Evolutionary conservation across 768 basidiomycete genomes (phyloP).

Genomic region (Suillus subaureus): DNA sequence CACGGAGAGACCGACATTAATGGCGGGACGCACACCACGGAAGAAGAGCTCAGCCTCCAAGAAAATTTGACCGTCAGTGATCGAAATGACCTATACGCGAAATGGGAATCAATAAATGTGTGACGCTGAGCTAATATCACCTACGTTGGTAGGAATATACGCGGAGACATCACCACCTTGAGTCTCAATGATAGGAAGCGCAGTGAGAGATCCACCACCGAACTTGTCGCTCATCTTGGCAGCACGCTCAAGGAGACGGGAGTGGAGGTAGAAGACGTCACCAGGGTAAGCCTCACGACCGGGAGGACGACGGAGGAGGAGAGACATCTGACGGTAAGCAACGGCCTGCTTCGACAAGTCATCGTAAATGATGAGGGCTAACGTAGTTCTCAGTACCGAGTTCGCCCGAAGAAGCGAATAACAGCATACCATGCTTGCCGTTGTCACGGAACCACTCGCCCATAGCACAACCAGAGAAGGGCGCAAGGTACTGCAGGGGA

Average conservation of each 20-base stretch:
- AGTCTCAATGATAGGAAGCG: constrained; percentile 99
- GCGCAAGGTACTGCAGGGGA: constrained; percentile 98
- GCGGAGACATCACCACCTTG: constrained; percentile 99
- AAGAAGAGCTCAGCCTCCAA: constrained; percentile 99
- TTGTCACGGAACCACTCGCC: constrained; percentile 99
- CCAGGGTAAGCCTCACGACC: constrained; percentile 99
- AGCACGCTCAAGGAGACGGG: constrained; percentile 98
- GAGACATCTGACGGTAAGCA: constrained; percentile 99
- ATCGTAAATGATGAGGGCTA: constrained; percentile 98
- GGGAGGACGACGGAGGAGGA: constrained; percentile 98
- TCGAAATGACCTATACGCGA: constrained; percentile 86
- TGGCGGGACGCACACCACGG: constrained; percentile 99
- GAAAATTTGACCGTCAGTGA: constrained; percentile 99
- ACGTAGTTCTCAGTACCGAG: constrained; percentile 6
- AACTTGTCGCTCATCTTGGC: constrained; percentile 99
- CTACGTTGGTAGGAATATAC: constrained; percentile 92
- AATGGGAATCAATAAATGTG: constrained; percentile 1
- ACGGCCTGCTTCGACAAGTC: constrained; percentile 99
- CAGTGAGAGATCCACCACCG: constrained; percentile 98
- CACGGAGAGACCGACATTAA: constrained; percentile 99
- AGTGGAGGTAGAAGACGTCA: constrained; percentile 99
- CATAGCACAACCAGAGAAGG: constrained; percentile 99
- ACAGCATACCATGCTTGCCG: constrained; percentile 89
- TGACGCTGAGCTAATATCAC: constrained; percentile 24
- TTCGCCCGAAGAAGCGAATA: background rate